phyloP scores from a whole-genome alignment of 2,329 filamentous ascomycete genomes.

The Colletotrichum sp. region DNA sequence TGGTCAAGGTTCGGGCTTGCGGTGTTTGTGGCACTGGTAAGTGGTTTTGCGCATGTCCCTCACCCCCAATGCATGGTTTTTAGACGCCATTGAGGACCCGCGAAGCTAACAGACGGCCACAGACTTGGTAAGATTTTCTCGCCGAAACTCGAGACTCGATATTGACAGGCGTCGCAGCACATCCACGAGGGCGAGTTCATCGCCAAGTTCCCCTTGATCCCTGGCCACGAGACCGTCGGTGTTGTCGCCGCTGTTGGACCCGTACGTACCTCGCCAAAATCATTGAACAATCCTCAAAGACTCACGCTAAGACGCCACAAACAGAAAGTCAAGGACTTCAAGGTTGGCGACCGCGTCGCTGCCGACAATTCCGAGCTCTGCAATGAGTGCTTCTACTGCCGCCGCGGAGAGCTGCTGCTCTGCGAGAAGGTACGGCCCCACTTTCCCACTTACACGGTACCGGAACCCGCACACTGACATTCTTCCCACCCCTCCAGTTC shows the following conservation, averaged over 20 bases:
- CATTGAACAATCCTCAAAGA: not conserved
- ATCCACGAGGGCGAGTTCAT: slow-evolving; percentile 74
- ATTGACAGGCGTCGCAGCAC: slow-evolving; percentile 40
- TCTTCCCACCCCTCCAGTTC: slow-evolving; percentile 42
- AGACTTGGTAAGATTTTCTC: slow-evolving; percentile 38
- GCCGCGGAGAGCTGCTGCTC: slow-evolving; percentile 68
- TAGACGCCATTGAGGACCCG: not conserved
- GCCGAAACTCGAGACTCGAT: not conserved
- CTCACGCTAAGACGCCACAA: not conserved
- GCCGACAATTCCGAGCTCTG: slow-evolving; percentile 72
- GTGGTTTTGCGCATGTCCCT: slow-evolving; percentile 16
- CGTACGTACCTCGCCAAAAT: slow-evolving; percentile 14
- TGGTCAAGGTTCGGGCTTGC: slow-evolving; percentile 72
- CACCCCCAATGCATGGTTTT: not conserved
- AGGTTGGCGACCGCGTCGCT: slow-evolving; percentile 67
- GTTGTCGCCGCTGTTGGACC: slow-evolving; percentile 64
- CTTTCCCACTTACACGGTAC: not conserved
- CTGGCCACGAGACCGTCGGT: slow-evolving; percentile 72
- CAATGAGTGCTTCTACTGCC: slow-evolving; percentile 76
- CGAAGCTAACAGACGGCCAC: slow-evolving; percentile 23
- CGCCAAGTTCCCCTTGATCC: slow-evolving; percentile 68
- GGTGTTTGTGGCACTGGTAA: slow-evolving; percentile 65
- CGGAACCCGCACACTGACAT: not conserved
- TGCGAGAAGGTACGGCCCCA: slow-evolving; percentile 61
- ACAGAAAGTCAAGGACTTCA: slow-evolving; percentile 62